phyloP scores from a whole-genome alignment of 1,139 yeast species.

The Nakaseomyces nivariensis region DNA sequence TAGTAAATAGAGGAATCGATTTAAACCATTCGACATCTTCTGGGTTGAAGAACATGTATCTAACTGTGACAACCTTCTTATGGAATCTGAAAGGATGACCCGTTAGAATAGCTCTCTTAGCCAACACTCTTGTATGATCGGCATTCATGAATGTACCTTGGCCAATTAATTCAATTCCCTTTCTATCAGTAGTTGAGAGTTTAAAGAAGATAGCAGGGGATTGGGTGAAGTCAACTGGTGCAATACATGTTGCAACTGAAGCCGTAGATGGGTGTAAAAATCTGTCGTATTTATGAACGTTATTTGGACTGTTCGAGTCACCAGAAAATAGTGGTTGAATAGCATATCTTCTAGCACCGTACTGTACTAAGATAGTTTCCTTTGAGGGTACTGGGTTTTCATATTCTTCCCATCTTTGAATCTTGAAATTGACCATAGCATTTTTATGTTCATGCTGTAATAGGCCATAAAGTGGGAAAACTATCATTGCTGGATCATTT shows the following conservation, averaged over 20 bases:
- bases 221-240: slow-evolving; percentile 79
- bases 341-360: slow-evolving; percentile 85
- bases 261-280: slow-evolving; percentile 71
- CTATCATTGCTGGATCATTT: slow-evolving; percentile 33
- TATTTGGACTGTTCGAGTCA: slow-evolving; percentile 65
- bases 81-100: slow-evolving; percentile 96
- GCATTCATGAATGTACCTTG: slow-evolving; percentile 85
- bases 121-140: slow-evolving; percentile 75
- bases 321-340: slow-evolving; percentile 80
- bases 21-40: slow-evolving; percentile 87
- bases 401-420: slow-evolving; percentile 82
- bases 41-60: slow-evolving; percentile 94
- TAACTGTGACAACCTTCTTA: slow-evolving; percentile 79
- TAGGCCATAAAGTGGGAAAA: slow-evolving; percentile 63
- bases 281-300: slow-evolving; percentile 78
- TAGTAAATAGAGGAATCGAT: slow-evolving; percentile 86
- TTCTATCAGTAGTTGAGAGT: slow-evolving; percentile 31
- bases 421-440: slow-evolving; percentile 71
- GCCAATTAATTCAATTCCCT: slow-evolving; percentile 62
- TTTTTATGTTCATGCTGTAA: slow-evolving; percentile 79
- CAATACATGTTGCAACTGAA: slow-evolving; percentile 78
- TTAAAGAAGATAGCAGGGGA: slow-evolving; percentile 73
- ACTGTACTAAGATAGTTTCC: slow-evolving; percentile 73
- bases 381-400: slow-evolving; percentile 76
- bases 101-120: slow-evolving; percentile 80